Base-by-base conservation (phyloP, 2,329 filamentous ascomycete species). In the Gremmenia infestans region DNA sequence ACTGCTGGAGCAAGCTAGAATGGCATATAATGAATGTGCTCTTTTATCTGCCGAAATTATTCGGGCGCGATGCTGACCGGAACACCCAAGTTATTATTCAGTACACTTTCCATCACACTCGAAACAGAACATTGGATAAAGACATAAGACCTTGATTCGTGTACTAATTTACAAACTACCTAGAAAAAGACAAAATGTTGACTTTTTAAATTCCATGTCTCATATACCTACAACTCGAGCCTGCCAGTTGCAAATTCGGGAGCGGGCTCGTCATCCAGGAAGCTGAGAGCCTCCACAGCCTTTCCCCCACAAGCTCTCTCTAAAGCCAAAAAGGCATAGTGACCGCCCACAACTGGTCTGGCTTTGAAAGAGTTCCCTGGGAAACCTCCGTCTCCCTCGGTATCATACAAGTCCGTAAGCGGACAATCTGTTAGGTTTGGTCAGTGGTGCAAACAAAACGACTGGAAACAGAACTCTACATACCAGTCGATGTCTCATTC, bases 271-370 rank as follows among this genome's bases (percentile, higher is more conserved):
- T 73, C 67, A 57, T 82, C 72, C 50, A 82, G 66, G 61, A 80
- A 81, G 32, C 65, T 66, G 55, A 89, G 72, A 0, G 79, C 83
- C 19, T 80, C 75, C 63, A 81, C 76, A 3, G 86, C 87, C 60
- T 78, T 79, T 2, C 89, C 89, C 2, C 81, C 85, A 73, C 91
- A 95, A 23, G 89, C 89, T 65, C 87, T 80, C 72, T 91, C 86
- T 47, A 95, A 73, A n/a, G 89, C 87, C 68, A 96, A 74, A 68
- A 91, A 90, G 2, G 89, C 87, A 76, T 94, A 96, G 73, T 94
- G 89, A 0, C 88, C 90, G 14, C 91, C 91, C 15, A 93, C 85
- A 4, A 95, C 91, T 1, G 91, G 91, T 43, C 91, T 76, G 1
- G 90, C 90, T 72, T 88, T 90, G 76, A 96, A 95, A 53, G 80